Evolutionary conservation across 139 green algal species (phyloP).

Genomic region (Chlorella sp.): DNA sequence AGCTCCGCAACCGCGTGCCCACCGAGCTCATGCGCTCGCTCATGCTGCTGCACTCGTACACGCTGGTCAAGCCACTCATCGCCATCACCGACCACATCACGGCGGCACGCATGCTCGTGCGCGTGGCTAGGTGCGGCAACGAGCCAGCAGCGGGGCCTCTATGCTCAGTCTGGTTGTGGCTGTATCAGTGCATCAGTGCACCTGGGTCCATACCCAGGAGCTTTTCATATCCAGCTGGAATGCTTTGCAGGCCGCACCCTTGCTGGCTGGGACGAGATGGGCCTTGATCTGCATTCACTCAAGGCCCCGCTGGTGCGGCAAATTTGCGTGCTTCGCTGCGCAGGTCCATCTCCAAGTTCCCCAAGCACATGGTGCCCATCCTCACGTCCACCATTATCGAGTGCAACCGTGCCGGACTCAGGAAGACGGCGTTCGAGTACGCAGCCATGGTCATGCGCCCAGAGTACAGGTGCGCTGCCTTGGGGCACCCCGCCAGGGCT

Average conservation of each 20-base stretch:
- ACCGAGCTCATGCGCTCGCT: slow-evolving; percentile 49
- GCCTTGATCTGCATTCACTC: too few relatives aligned
- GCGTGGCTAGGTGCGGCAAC: slow-evolving; percentile 53
- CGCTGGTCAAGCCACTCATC: slow-evolving; percentile 73
- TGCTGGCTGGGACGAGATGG: not conserved
- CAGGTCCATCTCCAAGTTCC: slow-evolving; percentile 41
- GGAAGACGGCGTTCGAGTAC: slow-evolving; percentile 69
- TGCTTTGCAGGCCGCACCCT: too few relatives aligned
- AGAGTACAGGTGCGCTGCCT: slow-evolving; percentile 50
- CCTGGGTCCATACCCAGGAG: too few relatives aligned
- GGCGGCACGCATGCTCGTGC: slow-evolving; percentile 71
- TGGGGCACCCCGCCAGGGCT: too few relatives aligned
- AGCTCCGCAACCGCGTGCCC: slow-evolving; percentile 24
- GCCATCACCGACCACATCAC: slow-evolving; percentile 51
- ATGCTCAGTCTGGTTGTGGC: too few relatives aligned
- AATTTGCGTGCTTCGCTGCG: too few relatives aligned
- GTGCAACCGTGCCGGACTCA: slow-evolving; percentile 70
- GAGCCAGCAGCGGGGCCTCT: too few relatives aligned
- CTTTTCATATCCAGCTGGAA: too few relatives aligned
- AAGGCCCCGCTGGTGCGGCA: too few relatives aligned
- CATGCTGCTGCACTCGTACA: slow-evolving; percentile 58
- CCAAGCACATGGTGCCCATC: slow-evolving; percentile 77
- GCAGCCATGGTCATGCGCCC: slow-evolving; percentile 68
- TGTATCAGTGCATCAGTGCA: too few relatives aligned
- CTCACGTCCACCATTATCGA: slow-evolving; percentile 82